Evolutionary conservation across 108 stramenopile species (phyloP), one percentile per base, ranked within the genome.

Genomic region (Conticribra weissflogii): DNA sequence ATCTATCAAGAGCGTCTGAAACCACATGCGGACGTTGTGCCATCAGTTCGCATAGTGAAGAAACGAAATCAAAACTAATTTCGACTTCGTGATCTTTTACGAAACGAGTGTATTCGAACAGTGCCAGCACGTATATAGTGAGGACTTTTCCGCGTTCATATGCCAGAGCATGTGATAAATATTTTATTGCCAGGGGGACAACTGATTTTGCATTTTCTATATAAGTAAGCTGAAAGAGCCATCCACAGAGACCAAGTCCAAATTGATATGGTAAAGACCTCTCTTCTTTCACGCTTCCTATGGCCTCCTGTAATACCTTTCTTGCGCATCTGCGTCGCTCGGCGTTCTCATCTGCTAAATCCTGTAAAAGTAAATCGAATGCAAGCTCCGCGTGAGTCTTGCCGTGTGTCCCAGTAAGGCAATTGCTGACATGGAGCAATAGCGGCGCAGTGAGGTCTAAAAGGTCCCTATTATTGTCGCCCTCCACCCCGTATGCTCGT

Each of bases 291-390:
- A 46, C 59, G 12, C 63, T 60, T 3, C 74, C 78, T 28, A 91
- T 66, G 3, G 91, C 74, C 54, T 88, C 86, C 41, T 80, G 72
- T 3, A 92, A 73, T 0, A 92, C 91, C 47, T 85, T 77, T 53
- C 91, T 79, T 23, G 91, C 81, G 46, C 88, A 86, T 5, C 76
- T 76, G n/a, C 91, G 83, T 0, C 88, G 78, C 53, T 87, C 85
- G 16, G 85, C 73, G 31, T 72, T 81, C 19, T 76, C 77, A 57
- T 84, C 85, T 23, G 91, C 80, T 29, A 87, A 65, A 59, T 92
- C 91, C 16, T 78, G 56, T 24, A 92, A 55, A 2, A 92, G 68
- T 5, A 92, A 61, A 36, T 89, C 84, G 34, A 86, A 78, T 23
- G 91, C 85, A 50, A 76, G 58, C 25, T 78, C 50, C 1, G 85